Base-by-base conservation (phyloP, 176 grass and related monocot genomes). In the Ensete glaucum region DNA sequence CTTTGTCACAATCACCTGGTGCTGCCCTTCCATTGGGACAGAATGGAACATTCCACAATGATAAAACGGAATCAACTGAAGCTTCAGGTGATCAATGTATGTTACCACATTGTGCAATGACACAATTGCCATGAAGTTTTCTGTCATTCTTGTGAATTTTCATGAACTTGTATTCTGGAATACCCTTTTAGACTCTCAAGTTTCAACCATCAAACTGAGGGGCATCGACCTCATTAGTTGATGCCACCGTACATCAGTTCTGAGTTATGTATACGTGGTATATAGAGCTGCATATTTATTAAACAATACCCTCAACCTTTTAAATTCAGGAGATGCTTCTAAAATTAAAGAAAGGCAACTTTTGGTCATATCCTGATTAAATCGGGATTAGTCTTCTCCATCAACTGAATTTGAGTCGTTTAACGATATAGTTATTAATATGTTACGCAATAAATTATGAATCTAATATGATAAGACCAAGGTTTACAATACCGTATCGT, bases 1-100 rank as follows among this genome's bases (percentile, higher is more conserved):
- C 95, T 85, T 75, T 98, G 76, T 84, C 81, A 64, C 90, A 89
- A 71, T 85, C 95, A 82, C 95, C 95, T 25, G 82, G 69, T 87
- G 73, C 82, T 69, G 73, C 67, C 23, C 78, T 48, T 79, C 80
- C 85, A 71, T 57, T 69, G 78, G 95, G 86, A 17, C 88, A 93
- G 78, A 94, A 94, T 89, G 86, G 86, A 80, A 91, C 91, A 85
- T 91, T 89, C 48, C 71, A 82, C 53, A 85, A 43, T 67, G 86
- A 94, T 73, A n/a, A 57, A 71, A 50, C 81, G 73, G 86, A 91
- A 60, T 78, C 81, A 71, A 73, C 56, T 79, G 85, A 93, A 87
- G 62, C 70, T 87, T 62, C 77, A 83, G 68, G 62, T 74, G 95
- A 91, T 76, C 86, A 89, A 64, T 74, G 92, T 96, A 82, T 83